Evolutionary conservation across 257 asterid genomes (phyloP).

Genomic region (Primulina tabacum): DNA sequence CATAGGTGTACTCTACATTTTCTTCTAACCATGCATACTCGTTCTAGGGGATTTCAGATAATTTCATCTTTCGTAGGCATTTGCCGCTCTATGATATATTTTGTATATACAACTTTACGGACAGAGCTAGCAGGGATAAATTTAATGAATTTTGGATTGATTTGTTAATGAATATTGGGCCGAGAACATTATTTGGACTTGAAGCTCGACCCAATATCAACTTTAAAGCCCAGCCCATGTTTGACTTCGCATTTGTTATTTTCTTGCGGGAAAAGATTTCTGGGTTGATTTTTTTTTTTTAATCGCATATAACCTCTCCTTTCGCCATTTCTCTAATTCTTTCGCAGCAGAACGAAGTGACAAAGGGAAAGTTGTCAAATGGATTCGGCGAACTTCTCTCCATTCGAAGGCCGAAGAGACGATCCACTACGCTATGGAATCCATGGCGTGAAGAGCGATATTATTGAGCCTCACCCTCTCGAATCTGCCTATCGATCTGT

Average conservation of each 20-base stretch:
- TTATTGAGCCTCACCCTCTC: conserved; percentile 80
- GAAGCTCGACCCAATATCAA: neutral
- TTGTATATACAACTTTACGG: neutral
- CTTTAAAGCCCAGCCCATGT: conserved; percentile 14
- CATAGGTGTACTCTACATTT: neutral
- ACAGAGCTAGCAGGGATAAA: neutral
- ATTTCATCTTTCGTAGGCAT: neutral
- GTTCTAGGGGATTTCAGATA: too few relatives aligned
- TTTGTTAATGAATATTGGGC: too few relatives aligned
- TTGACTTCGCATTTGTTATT: neutral
- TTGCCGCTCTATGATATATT: neutral
- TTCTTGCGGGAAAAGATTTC: conserved; percentile 39
- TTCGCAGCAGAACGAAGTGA: conserved; percentile 14
- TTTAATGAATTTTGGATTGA: too few relatives aligned
- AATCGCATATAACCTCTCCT: neutral
- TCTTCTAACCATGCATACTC: too few relatives aligned
- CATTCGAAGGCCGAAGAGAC: conserved; percentile 37
- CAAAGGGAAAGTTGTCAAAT: conserved; percentile 21
- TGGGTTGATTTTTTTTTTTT: neutral
- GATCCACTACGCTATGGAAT: conserved; percentile 67
- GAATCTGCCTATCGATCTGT: conserved; percentile 63
- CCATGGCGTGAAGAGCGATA: conserved; percentile 84
- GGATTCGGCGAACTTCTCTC: conserved; percentile 54
- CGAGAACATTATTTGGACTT: neutral
- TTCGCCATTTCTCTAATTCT: conserved; percentile 5